phyloP scores from a whole-genome alignment of 129 eudicot species.

The Flaveria trinervia region DNA sequence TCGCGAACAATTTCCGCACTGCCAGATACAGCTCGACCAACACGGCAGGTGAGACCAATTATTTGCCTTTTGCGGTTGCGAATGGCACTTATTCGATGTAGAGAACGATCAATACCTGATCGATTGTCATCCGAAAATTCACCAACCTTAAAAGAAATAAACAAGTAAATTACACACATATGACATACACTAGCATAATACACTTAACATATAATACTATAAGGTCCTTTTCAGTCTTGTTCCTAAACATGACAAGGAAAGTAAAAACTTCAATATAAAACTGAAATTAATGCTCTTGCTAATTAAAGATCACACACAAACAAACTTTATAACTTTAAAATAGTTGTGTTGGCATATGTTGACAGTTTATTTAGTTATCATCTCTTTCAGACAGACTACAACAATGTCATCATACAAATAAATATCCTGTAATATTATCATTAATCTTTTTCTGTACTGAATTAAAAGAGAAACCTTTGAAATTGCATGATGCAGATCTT shows the following conservation, averaged over 20 bases:
- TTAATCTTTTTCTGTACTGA: too few species aligned
- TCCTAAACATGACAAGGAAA: slow-evolving; percentile 21
- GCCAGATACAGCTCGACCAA: slow-evolving; percentile 93
- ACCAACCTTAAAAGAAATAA: slow-evolving; percentile 71
- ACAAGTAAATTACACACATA: slow-evolving; percentile 14
- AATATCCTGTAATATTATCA: too few species aligned
- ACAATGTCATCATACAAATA: too few species aligned
- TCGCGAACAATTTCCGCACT: slow-evolving; percentile 96
- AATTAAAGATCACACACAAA: slow-evolving; percentile 3
- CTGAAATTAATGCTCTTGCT: neutral
- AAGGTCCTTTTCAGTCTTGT: neutral
- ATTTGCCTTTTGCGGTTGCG: slow-evolving; percentile 90
- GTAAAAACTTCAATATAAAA: neutral
- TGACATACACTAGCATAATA: neutral
- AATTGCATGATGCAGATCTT: slow-evolving; percentile 77
- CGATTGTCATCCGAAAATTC: slow-evolving; percentile 97
- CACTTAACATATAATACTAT: neutral
- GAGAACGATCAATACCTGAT: slow-evolving; percentile 84
- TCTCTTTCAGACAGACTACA: too few species aligned
- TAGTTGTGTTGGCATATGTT: neutral
- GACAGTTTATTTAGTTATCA: slow-evolving; percentile 3
- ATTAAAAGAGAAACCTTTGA: slow-evolving; percentile 56
- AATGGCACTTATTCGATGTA: slow-evolving; percentile 96
- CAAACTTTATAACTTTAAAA: neutral
- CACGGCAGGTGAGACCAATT: slow-evolving; percentile 94